Evolutionary conservation across 495 filamentous ascomycete genomes (phyloP).

Genomic region (Acidomyces sp.): DNA sequence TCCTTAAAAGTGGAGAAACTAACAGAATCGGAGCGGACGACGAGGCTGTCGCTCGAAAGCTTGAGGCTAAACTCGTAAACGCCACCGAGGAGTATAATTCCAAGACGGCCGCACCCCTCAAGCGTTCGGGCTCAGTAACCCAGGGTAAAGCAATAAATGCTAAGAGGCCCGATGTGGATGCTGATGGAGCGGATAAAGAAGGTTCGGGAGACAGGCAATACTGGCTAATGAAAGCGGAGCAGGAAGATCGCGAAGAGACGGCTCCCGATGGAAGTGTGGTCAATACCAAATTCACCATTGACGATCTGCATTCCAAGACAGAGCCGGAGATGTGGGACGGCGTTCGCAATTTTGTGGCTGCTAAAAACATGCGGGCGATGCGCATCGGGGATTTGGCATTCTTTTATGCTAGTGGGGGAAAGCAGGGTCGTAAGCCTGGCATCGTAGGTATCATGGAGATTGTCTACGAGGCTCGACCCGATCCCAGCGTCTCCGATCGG

Average conservation of each 20-base stretch:
- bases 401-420: constrained; percentile 96
- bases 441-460: constrained; percentile 93
- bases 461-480: constrained; percentile 55
- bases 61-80: constrained; percentile 14
- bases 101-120: no score
- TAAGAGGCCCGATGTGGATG: background rate
- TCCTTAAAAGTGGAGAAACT: constrained; percentile 17
- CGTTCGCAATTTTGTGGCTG: constrained; percentile 50
- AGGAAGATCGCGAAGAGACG: constrained; percentile 72
- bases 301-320: constrained; percentile 59
- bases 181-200: background rate
- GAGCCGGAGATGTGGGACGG: constrained; percentile 83
- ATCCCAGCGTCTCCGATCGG: constrained; percentile 42
- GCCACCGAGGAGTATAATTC: constrained; percentile 6
- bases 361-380: constrained; percentile 84
- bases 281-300: constrained; percentile 64
- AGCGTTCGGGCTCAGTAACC: no score
- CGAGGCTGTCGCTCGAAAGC: constrained; percentile 12
- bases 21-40: constrained; percentile 11
- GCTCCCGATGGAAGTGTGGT: constrained; percentile 55
- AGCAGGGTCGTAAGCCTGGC: constrained; percentile 49
- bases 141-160: no score
- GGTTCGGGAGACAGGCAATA: constrained; percentile 30
- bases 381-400: constrained; percentile 83
- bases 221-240: constrained; percentile 96